phyloP scores from a whole-genome alignment of 2,329 filamentous ascomycete genomes.

The Emericellopsis cladophorae region DNA sequence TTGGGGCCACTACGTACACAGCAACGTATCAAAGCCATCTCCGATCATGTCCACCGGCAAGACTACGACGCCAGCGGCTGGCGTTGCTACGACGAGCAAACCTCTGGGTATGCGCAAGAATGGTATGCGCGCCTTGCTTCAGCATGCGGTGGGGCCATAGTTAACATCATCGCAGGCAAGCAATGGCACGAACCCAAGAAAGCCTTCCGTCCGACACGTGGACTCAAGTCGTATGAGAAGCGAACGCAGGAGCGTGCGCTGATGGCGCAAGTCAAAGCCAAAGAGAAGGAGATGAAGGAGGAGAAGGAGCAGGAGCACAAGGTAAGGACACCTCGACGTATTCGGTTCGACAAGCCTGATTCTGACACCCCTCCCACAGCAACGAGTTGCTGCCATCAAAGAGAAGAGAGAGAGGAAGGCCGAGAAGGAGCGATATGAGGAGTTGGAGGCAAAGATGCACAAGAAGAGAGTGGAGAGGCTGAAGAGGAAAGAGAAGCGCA shows the following conservation, averaged over 20 bases:
- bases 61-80: conserved; percentile 17
- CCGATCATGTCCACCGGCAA: conserved; percentile 28
- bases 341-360: neutral
- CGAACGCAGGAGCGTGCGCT: conserved; percentile 58
- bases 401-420: conserved; percentile 81
- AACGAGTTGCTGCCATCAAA: conserved; percentile 65
- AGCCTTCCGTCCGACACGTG: conserved; percentile 71
- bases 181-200: conserved; percentile 82
- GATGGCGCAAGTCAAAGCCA: conserved; percentile 70
- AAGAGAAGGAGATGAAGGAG: conserved; percentile 90
- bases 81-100: conserved; percentile 22
- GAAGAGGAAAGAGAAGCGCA: conserved; percentile 94
- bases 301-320: conserved; percentile 86
- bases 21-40: neutral
- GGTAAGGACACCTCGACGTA: conserved; percentile 33
- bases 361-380: conserved; percentile 29
- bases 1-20: neutral
- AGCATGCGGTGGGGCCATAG: neutral
- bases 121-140: conserved; percentile 36
- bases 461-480: conserved; percentile 84
- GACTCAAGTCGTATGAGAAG: conserved; percentile 68
- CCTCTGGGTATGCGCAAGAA: conserved; percentile 67
- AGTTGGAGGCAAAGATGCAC: conserved; percentile 97
- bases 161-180: conserved; percentile 52
- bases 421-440: conserved; percentile 84